Conservation (phyloP, 106 monocot genomes). For the Dactylorhiza incarnata region DNA sequence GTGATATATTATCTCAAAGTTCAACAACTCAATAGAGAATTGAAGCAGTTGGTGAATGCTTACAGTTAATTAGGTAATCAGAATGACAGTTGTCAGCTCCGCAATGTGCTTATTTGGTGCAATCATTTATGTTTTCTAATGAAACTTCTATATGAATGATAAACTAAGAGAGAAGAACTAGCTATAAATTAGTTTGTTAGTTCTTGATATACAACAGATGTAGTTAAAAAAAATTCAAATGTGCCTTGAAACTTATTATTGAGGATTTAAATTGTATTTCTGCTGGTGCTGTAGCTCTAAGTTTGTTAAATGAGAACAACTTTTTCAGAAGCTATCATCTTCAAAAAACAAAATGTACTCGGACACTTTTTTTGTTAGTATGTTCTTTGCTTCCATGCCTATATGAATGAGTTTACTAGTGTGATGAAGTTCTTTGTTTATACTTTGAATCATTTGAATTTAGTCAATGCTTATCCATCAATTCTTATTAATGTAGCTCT, state of each 20-base stretch:
- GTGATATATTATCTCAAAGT: neutral
- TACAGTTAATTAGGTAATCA: neutral
- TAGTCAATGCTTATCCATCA: too few species aligned
- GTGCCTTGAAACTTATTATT: neutral
- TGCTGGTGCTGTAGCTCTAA: neutral
- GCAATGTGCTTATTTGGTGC: neutral
- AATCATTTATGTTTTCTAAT: neutral
- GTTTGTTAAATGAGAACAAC: neutral
- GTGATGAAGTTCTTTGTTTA: neutral
- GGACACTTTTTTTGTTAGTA: neutral
- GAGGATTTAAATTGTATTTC: neutral
- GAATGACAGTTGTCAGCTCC: neutral
- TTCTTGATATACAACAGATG: neutral
- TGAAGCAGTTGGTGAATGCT: neutral
- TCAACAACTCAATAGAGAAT: neutral
- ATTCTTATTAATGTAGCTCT: too few species aligned
- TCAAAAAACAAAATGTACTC: neutral
- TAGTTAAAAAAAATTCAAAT: neutral
- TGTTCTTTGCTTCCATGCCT: neutral
- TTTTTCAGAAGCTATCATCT: neutral
- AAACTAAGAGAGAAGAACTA: neutral
- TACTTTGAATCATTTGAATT: neutral
- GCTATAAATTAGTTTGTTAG: neutral
- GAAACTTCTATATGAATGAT: neutral
- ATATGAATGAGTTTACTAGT: neutral